Evolutionary conservation across 202 grass and related monocot genomes (phyloP), one percentile per base, ranked within the genome.

Genomic region (Bolboschoenoplectus hybrid): DNA sequence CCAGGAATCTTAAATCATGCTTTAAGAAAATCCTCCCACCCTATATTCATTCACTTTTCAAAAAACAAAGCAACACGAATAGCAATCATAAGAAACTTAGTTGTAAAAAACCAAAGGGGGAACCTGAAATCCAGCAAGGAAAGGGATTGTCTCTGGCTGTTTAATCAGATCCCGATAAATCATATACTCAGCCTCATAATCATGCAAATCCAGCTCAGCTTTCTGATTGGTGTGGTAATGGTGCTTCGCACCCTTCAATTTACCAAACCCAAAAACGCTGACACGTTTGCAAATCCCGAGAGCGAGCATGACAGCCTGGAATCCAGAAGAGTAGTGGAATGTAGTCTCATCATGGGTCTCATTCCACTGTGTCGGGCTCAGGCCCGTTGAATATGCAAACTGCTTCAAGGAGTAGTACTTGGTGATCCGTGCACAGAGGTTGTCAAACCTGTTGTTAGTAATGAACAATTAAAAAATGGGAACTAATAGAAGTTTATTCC

Each of bases 181-280:
- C 32, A 87, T 88, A 82, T 95, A 95, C 89, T 95, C 93, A 41
- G 93, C 93, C 83, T 95, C 90, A 76, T 95, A 95, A 88, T 95
- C 93, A 87, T 95, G 93, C 86, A 95, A 84, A 64, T 89, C 86
- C 36, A 95, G 86, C 91, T 95, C 93, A 7, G 76, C 67, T 38
- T 89, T 89, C 83, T 95, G 91, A 67, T 91, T 88, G 3, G 91
- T 95, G 85, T 93, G 89, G 86, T 95, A 95, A 79, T 95, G 93
- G 93, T 95, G 93, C 84, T 88, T 85, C 6, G 86, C 89, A 60
- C 84, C 84, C 19, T 86, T 51, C 0, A 72, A 55, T 85, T 93
- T 95, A 51, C 93, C 93, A 72, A 93, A 95, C 5, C 93, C 93
- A 81, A 95, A 95, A 34, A 91, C 34, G n/a, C 63, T 88, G 63